Percentiles rank a stretch among this genome's conserved stretches.
Evolutionary conservation across 2,329 filamentous ascomycete species (phyloP).

Genomic region (Fusarium sacchari): DNA sequence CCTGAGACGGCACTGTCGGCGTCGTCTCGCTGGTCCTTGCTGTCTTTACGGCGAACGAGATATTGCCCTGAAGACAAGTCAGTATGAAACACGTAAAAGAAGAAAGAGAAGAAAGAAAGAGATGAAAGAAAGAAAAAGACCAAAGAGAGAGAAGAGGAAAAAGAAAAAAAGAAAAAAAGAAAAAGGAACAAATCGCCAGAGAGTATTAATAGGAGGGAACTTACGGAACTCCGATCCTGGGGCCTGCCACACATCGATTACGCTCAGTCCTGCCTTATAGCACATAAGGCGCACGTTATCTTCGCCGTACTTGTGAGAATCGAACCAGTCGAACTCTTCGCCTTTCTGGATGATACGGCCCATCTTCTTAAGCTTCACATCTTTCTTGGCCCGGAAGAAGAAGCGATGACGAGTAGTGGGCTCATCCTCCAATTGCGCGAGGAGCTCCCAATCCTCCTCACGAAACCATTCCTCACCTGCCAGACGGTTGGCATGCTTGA

Average conservation of each 20-base stretch:
- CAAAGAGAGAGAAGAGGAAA: neutral
- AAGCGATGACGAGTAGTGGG: slow-evolving; percentile 54
- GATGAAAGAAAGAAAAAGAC: neutral
- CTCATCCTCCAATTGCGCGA: slow-evolving; percentile 49
- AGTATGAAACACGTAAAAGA: slow-evolving; percentile 30
- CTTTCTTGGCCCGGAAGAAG: slow-evolving; percentile 50
- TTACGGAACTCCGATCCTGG: slow-evolving; percentile 53
- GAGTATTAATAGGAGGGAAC: slow-evolving; percentile 13
- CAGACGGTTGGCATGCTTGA: slow-evolving; percentile 51
- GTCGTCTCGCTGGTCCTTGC: slow-evolving; percentile 47
- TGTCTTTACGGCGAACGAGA: slow-evolving; percentile 47
- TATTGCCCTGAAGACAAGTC: slow-evolving; percentile 49
- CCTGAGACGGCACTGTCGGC: slow-evolving; percentile 53
- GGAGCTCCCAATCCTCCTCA: slow-evolving; percentile 52
- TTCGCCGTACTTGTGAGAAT: slow-evolving; percentile 55
- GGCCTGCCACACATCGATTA: slow-evolving; percentile 51
- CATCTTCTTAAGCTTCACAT: slow-evolving; percentile 44
- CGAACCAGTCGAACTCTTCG: slow-evolving; percentile 56
- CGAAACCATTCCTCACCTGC: slow-evolving; percentile 49
- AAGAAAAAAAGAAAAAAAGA: neutral
- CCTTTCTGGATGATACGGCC: slow-evolving; percentile 44
- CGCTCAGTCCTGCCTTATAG: slow-evolving; percentile 50
- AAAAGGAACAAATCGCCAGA: neutral
- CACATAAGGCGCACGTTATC: slow-evolving; percentile 52
- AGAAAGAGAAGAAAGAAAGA: neutral